These are phyloP conservation scores for Plasmodium gonderi DNA, from an alignment of 169 alveolate genomes.

Conservation along the genomic window DNA sequence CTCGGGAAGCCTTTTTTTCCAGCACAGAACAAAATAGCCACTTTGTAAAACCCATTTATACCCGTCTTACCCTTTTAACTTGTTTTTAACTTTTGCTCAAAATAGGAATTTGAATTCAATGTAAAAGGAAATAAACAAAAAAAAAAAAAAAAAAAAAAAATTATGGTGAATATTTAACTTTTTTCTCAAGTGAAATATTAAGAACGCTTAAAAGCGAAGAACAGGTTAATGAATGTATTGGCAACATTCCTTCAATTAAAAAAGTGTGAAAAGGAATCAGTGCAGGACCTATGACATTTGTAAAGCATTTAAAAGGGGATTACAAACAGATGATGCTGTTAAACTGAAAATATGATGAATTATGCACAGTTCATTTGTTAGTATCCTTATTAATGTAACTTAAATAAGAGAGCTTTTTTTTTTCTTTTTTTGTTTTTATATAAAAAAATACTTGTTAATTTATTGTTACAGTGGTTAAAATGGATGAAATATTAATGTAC, in stretches of 20 bases:
- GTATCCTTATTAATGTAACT: not conserved
- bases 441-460: not conserved
- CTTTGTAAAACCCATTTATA: not conserved
- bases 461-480: not conserved
- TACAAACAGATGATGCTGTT: too few relatives aligned
- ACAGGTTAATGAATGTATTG: not conserved
- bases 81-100: not conserved
- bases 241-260: not conserved
- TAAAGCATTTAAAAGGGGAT: too few relatives aligned
- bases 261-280: too few relatives aligned
- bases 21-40: not conserved
- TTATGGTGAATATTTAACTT: not conserved
- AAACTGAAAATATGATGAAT: not conserved
- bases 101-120: not conserved
- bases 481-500: not conserved
- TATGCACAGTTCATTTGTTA: not conserved
- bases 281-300: too few relatives aligned
- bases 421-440: too few relatives aligned
- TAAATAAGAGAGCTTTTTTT: not conserved
- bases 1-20: too few relatives aligned
- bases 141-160: not conserved
- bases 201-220: not conserved
- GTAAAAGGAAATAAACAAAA: not conserved
- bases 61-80: not conserved
- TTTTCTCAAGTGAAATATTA: not conserved